Base-by-base conservation (phyloP, 2,329 filamentous ascomycete genomes). In the Xylariaceae sp. region DNA sequence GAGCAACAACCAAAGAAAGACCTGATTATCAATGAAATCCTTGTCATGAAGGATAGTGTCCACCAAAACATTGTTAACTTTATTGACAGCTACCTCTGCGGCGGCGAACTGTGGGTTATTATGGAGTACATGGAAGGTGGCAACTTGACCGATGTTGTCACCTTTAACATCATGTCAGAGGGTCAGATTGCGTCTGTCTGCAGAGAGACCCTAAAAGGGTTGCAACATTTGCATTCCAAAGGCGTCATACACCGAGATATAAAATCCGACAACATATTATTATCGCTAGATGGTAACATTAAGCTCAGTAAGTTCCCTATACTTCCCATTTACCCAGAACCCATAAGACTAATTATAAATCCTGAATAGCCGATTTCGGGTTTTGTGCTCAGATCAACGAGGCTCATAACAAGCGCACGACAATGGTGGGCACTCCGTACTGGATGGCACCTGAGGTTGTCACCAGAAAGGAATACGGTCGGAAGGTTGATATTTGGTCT, bases 101-200 rank as follows among this genome's bases (percentile, higher is more conserved):
- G 84, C 9, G 89, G 92, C 43, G 94, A 97, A 71, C 76, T 99
- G 32, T 99, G 94, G 94, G 94, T 99, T 1, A 90, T 97, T 35
- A 99, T 99, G 94, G 94, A 99, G 74, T 99, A 92, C 68, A 99
- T 99, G 94, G 92, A 99, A 72, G 94, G 94, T 56, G 94, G 94
- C 60, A 96, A 91, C 72, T 77, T 99, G 70, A 99, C 94, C 8
- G 94, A 99, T 72, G 94, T 99, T 51, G 94, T 99, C 54, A 99
- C 94, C 3, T 97, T 95, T 74, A 97, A 97, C 74, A 95, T 97
- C 68, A 97, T 99, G 94, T 92, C 88, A 6, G 94, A 99, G 72
- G 90, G 89, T 2, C 94, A 97, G 73, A 97, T 99, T 67, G 91
- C 94, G 7, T 90, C 91, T 2, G 92, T 99, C 26, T 97, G 92